A percentile compares a stretch with the other conserved stretches of the same genome.
phyloP scores from a whole-genome alignment of 768 basidiomycete species.

The Amanita polypyramis region DNA sequence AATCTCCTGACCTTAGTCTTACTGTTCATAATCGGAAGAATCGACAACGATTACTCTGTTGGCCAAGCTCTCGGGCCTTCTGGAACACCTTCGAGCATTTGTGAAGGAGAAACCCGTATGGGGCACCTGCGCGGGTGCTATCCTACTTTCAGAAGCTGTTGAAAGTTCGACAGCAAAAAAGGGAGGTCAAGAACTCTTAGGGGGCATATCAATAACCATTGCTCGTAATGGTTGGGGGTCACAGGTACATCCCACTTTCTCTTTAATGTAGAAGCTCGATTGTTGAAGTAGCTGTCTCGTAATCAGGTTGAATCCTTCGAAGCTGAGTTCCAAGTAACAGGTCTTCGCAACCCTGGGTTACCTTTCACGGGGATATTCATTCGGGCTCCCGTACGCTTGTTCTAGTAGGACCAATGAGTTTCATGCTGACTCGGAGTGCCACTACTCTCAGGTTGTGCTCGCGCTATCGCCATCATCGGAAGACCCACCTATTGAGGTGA shows the following conservation, averaged over 20 bases:
- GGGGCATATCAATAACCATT: conserved; percentile 70
- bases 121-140: conserved; percentile 96
- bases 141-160: conserved; percentile 67
- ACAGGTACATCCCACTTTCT: conserved; percentile 43
- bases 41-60: conserved; percentile 86
- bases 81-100: conserved; percentile 73
- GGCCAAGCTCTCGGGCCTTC: conserved; percentile 60
- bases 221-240: conserved; percentile 92
- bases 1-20: not conserved
- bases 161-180: conserved; percentile 57
- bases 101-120: conserved; percentile 69
- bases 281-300: conserved; percentile 3
- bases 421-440: not conserved
- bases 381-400: conserved; percentile 67
- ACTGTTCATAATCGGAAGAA: conserved; percentile 33
- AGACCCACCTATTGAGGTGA: conserved; percentile 30
- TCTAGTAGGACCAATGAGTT: not conserved
- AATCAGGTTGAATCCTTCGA: conserved; percentile 85
- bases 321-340: conserved; percentile 54
- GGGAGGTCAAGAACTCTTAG: conserved; percentile 80
- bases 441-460: conserved; percentile 48
- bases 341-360: conserved; percentile 43
- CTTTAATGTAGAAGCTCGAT: not conserved
- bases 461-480: conserved; percentile 32
- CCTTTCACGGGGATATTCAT: conserved; percentile 87